These are phyloP conservation scores for Areca catechu DNA, from an alignment of 176 grass and related monocot species.

Conservation along the genomic window DNA sequence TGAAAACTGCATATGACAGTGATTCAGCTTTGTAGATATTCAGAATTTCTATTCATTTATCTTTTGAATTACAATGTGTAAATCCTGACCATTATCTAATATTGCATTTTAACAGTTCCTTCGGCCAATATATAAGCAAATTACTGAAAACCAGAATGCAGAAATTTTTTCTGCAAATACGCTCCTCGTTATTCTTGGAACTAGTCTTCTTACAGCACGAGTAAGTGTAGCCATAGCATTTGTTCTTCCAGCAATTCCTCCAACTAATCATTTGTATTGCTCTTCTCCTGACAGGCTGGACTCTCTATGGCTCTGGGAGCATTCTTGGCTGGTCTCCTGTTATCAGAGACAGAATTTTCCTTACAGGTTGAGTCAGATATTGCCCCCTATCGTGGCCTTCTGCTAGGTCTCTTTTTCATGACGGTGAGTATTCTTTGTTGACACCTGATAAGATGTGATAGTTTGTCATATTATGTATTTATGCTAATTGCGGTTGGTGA, in stretches of 20 bases:
- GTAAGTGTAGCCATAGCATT: slow-evolving; percentile 25
- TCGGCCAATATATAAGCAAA: slow-evolving; percentile 96
- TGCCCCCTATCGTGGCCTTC: slow-evolving; percentile 94
- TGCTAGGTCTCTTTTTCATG: slow-evolving; percentile 98
- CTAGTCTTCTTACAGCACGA: slow-evolving; percentile 96
- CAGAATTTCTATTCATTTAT: too few species aligned
- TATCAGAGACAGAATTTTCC: slow-evolving; percentile 99
- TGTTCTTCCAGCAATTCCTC: slow-evolving; percentile 5
- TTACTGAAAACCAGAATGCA: slow-evolving; percentile 96
- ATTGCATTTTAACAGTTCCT: slow-evolving; percentile 49
- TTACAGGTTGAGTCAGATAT: slow-evolving; percentile 99
- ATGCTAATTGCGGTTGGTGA: too few species aligned
- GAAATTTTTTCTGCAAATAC: slow-evolving; percentile 99
- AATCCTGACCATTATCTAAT: neutral
- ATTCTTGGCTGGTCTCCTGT: slow-evolving; percentile 93
- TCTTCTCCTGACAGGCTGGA: slow-evolving; percentile 54
- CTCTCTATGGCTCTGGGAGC: slow-evolving; percentile 97
- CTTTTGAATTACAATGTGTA: too few species aligned
- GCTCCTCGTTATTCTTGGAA: slow-evolving; percentile 97
- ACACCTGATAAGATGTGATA: too few species aligned
- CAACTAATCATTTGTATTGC: slow-evolving; percentile 15
- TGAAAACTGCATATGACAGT: too few species aligned
- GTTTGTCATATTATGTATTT: too few species aligned
- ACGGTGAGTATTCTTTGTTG: slow-evolving; percentile 46
- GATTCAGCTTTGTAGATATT: too few species aligned